Base-by-base conservation (phyloP, 73 alveolate genomes). In the Paramecium tetraurelia region DNA sequence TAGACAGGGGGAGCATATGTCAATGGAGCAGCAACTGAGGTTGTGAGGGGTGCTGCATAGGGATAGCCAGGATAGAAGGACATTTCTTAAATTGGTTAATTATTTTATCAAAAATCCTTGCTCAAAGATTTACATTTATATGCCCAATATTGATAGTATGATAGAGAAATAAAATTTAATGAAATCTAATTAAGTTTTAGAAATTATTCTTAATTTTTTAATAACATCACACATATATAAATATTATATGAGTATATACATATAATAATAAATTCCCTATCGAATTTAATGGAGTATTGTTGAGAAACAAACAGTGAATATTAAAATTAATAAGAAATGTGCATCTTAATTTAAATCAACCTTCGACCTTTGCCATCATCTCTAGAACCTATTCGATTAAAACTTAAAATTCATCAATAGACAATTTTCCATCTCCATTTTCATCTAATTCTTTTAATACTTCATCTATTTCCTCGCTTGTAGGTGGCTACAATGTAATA, bases 361-460 rank as follows among this genome's bases (percentile, higher is more conserved):
- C 93, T 38, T 86, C 93, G 6, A 77, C 87, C 63, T 89, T 89
- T 18, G 94, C 94, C 95, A 95, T 92, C 92, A 93, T 94, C 69
- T 69, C 85, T 48, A 95, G 93, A 31, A 95, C 98, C 46, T 93
- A 36, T 75, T 75, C 94, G 53, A 95, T 95, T 20, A 94, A 92
- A 50, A 83, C 93, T 21, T 90, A 92, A 68, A 95, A 94, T 80
- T 94, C 96, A 21, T 92, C 96, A 59, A 92, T 86, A 14, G 95
- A 86, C 16, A 95, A 95, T 75, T 87, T 95, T 83, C 93, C 95
- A 87, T 95, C 98, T 43, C 85, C 89, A 92, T 95, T 92, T 77
- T 94, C 96, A 92, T 95, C 98, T n/a, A 95, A 86, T 80, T 95
- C 97, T 83, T 94, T 95, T 14, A 95, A 92, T 16, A 95, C 97